Evolutionary conservation across 1,284 basidiomycete species (phyloP).

Genomic region (Papiliotrema nemorosa): DNA sequence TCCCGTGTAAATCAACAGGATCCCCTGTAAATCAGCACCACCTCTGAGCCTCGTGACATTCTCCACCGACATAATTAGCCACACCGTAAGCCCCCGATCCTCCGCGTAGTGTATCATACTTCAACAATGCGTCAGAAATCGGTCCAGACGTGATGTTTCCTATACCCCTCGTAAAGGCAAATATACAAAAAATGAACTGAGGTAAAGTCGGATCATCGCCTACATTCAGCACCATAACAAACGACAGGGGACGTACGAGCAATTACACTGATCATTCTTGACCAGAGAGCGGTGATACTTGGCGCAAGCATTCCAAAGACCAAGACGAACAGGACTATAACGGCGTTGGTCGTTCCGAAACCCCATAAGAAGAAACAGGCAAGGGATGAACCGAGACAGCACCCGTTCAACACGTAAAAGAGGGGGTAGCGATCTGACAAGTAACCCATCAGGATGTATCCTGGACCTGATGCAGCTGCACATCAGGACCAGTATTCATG

Average conservation of each 20-base stretch:
- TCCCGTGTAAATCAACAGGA: constrained; percentile 32
- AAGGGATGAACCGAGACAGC: constrained; percentile 34
- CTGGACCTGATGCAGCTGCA: constrained; percentile 41
- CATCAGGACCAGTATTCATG: not conserved
- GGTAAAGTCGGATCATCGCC: constrained; percentile 43
- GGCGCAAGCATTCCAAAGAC: constrained; percentile 31
- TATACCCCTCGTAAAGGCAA: constrained; percentile 42
- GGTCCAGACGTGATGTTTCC: constrained; percentile 47
- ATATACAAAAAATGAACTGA: constrained; percentile 39
- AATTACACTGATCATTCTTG: constrained; percentile 34
- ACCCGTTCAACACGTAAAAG: constrained; percentile 32
- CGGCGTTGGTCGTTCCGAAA: constrained; percentile 26
- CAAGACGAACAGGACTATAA: constrained; percentile 31
- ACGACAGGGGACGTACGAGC: constrained; percentile 19
- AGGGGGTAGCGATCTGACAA: constrained; percentile 41
- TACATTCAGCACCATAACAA: constrained; percentile 6
- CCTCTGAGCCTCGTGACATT: not conserved
- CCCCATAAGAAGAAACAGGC: constrained; percentile 48
- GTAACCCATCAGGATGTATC: constrained; percentile 39
- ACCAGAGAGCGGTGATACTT: constrained; percentile 38
- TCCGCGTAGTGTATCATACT: constrained; percentile 18
- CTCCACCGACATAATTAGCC: constrained; percentile 32
- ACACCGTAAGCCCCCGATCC: constrained; percentile 42
- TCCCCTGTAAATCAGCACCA: constrained; percentile 13
- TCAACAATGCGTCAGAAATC: constrained; percentile 35